Evolutionary conservation across 768 basidiomycete species (phyloP), one percentile per base, ranked within the genome.

Genomic region (Trametes cubensis): DNA sequence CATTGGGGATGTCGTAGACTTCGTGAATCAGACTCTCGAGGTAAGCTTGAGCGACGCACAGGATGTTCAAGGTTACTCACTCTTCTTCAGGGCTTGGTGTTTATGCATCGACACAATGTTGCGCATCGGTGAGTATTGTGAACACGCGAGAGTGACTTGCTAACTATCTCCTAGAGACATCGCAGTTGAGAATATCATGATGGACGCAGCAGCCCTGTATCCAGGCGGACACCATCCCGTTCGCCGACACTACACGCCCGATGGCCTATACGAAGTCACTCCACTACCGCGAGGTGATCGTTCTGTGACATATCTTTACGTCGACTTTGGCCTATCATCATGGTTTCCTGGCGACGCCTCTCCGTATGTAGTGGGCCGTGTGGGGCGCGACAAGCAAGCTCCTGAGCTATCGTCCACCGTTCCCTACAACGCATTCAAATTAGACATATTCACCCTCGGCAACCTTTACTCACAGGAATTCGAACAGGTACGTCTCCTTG

Each of bases 251-350:
- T 72, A 62, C 41, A 68, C 76, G 23, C 72, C 73, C 0, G 77
- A 79, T 58, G 77, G 71, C 3, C 59, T 75, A 20, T 71, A 71
- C 2, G 59, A 66, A 1, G 55, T 76, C n/a, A 49, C 61, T 11
- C 73, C 74, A 0, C 60, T 74, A 15, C 63, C 74, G 2, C 70
- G 77, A 28, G 72, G 73, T 20, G 71, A 74, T 39, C 64, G 72
- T 39, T 72, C 76, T 5, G 77, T 80, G 4, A 72, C 74, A 2
- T 67, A 70, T 47, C 65, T 51, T 50, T 64, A 64, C 50, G 64
- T 70, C 56, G 67, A 70, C 58, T 70, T 68, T 40, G 67, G 66
- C 7, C 52, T 67, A 6, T 61, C 66, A 15, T 46, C 62, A 57
- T 56, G 66, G 5, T 66, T 68, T 38, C 41, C 54, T 1, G 38